Base-by-base conservation (phyloP, 1,139 yeast genomes). In the Debaryomycetaceae sp. region DNA sequence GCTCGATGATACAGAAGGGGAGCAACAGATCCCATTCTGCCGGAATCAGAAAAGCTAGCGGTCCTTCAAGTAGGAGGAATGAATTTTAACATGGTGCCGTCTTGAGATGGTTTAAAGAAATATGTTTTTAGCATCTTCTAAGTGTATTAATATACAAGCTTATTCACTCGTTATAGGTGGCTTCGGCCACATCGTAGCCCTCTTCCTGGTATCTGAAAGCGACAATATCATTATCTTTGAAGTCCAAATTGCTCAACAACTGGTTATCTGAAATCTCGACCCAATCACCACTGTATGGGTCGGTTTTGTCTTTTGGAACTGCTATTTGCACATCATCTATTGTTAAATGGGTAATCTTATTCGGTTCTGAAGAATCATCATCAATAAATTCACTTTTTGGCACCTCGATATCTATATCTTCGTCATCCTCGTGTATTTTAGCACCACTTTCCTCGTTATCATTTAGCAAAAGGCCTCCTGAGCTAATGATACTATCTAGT, bases 401-500 rank as follows among this genome's bases (percentile, higher is more conserved):
- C 1, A 59, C 48, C 5, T 49, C 56, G 9, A 63, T 61, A 18
- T 54, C 56, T 9, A 59, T 63, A 16, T 55, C 66, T 30, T 59
- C 62, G 31, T 49, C 62, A 31, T 53, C 55, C 39, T 52, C 58
- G 5, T 49, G 58, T 5, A 44, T 53, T n/a, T 45, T 52, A 26
- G 47, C 47, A 5, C 30, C 46, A 6, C 33, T 51, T 1, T 44
- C 52, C 5, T 49, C 50, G 28, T 52, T 46, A 8, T 54, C 61
- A 16, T 38, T 53, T 36, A 48, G 39, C 18, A 47, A 40, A 26
- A 76, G 45, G 0, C 84, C 84, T 3, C 83, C 83, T 1, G 79
- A 63, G 11, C 56, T 49, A 42, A 70, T 67, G 31, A 80, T 68
- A 22, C 73, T 67, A 2, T 53, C 50, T 3, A 59, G 55, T 28